These are phyloP conservation scores for Paramecium biaurelia DNA, from an alignment of 73 alveolate genomes.

Conservation along the genomic window DNA sequence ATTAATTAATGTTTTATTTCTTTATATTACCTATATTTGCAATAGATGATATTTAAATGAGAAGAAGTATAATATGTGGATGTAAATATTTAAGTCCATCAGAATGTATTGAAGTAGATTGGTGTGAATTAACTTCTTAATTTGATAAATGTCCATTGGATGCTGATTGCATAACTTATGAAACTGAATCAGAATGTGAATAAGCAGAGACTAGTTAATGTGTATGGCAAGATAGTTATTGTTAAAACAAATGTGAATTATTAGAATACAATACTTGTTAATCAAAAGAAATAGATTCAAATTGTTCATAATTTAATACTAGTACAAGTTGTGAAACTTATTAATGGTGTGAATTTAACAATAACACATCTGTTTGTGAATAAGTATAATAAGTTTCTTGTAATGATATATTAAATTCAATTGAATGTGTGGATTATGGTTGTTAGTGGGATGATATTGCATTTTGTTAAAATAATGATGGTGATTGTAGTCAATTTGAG, in stretches of 20 bases:
- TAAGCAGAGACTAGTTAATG: neutral
- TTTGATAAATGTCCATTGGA: no score
- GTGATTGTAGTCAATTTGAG: neutral
- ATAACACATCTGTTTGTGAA: neutral
- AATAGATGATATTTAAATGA: neutral
- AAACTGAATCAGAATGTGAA: neutral
- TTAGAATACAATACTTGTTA: neutral
- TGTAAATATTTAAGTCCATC: neutral
- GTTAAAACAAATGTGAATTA: neutral
- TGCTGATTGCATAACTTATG: neutral
- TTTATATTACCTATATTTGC: neutral
- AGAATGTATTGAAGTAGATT: neutral
- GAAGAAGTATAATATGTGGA: neutral
- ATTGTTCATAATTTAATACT: neutral
- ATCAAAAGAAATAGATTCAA: neutral
- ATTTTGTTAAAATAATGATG: neutral
- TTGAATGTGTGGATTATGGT: neutral
- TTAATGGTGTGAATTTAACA: neutral
- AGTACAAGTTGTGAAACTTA: neutral
- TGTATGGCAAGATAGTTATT: neutral
- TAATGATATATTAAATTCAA: neutral
- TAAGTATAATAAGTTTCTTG: neutral
- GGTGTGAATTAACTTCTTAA: neutral
- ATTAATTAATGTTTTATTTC: neutral
- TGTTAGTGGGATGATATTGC: neutral